phyloP scores from a whole-genome alignment of 2,329 filamentous ascomycete species.

The Chrysoporthe deuterocubensis region DNA sequence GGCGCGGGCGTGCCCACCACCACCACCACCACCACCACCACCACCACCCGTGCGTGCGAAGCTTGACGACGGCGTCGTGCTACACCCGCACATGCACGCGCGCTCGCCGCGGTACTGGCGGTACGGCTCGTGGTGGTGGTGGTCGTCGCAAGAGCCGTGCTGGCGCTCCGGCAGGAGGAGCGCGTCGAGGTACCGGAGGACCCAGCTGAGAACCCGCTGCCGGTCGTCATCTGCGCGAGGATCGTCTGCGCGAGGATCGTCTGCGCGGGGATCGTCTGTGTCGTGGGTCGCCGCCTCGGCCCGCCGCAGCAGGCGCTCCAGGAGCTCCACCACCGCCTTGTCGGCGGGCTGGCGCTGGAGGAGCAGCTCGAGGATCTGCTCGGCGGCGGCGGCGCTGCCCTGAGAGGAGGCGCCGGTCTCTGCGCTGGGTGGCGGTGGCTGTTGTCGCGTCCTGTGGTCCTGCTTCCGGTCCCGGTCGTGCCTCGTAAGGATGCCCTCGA shows the following conservation, averaged over 20 bases:
- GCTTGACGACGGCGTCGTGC: not conserved
- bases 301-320: conserved; percentile 10
- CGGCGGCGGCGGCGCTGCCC: not conserved
- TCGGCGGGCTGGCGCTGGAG: conserved; percentile 1
- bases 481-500: conserved; percentile 2
- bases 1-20: not conserved
- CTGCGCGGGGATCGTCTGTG: not conserved
- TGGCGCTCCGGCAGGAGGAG: conserved; percentile 1
- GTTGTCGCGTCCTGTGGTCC: not conserved
- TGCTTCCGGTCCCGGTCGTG: conserved; percentile 6
- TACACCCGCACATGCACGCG: conserved; percentile 8
- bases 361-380: conserved; percentile 1
- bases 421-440: not conserved
- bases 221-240: not conserved
- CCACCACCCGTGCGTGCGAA: not conserved
- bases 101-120: not conserved
- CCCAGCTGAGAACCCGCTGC: conserved; percentile 15
- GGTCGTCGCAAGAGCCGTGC: not conserved
- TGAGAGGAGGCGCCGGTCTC: not conserved
- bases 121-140: not conserved
- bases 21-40: not conserved
- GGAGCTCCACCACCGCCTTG: conserved; percentile 1
- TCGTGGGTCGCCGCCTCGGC: no score
- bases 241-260: no score
- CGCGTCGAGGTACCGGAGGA: conserved; percentile 8